Percentiles rank a stretch among this genome's conserved stretches.
Conservation (phyloP, 495 filamentous ascomycete genomes). For the Talaromyces proteolyticus region DNA sequence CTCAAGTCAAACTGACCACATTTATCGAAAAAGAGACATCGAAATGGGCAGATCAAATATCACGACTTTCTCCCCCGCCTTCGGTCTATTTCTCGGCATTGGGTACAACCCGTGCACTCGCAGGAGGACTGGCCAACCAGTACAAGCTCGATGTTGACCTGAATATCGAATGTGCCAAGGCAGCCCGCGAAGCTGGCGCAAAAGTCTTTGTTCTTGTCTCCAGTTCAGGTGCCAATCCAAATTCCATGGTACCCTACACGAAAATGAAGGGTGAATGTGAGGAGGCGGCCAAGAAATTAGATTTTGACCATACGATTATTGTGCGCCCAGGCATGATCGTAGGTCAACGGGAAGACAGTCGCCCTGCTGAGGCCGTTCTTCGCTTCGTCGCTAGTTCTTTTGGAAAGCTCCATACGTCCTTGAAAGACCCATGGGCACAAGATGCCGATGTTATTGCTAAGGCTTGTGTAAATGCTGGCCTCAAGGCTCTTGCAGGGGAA, state of each 20-base stretch:
- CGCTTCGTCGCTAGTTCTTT: conserved; percentile 41
- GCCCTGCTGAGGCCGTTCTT: conserved; percentile 36
- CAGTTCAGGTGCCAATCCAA: conserved; percentile 39
- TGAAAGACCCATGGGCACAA: conserved; percentile 66
- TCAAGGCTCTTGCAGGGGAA: conserved; percentile 42
- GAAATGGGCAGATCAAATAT: conserved; percentile 52
- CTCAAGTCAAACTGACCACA: conserved; percentile 36
- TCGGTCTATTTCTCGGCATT: conserved; percentile 58
- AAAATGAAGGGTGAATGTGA: conserved; percentile 82
- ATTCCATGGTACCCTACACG: conserved; percentile 47
- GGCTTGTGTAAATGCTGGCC: conserved; percentile 56
- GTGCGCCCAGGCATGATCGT: conserved; percentile 69
- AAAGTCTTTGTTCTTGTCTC: conserved; percentile 68
- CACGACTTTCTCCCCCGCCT: conserved; percentile 48
- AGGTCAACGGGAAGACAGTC: conserved; percentile 57
- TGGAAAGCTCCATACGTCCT: conserved; percentile 45
- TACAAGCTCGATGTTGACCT: conserved; percentile 73
- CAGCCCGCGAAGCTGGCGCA: conserved; percentile 57
- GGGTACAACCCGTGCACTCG: conserved; percentile 58
- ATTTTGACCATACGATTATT: conserved; percentile 69
- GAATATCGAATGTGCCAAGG: conserved; percentile 61
- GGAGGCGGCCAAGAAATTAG: conserved; percentile 61
- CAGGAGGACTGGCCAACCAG: conserved; percentile 66
- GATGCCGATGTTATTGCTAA: conserved; percentile 68
- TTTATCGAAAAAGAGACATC: conserved; percentile 37